Evolutionary conservation across 176 grass and related monocot species (phyloP).

Genomic region (Olyra latifolia): DNA sequence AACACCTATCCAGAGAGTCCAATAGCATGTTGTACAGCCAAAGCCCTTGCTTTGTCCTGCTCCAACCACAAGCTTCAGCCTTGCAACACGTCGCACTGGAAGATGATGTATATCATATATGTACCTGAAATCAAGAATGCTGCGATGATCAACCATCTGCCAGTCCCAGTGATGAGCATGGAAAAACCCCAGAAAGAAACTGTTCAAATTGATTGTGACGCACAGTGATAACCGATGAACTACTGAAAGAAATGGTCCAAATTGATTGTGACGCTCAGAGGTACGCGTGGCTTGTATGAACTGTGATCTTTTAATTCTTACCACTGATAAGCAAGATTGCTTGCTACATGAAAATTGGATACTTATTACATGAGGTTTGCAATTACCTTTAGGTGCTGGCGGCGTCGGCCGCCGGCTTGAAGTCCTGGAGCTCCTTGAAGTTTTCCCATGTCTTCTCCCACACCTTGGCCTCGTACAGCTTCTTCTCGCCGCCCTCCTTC

Average conservation of each 20-base stretch:
- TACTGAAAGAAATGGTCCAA: background rate
- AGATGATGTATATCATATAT: background rate
- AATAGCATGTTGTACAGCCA: background rate
- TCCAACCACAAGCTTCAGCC: background rate
- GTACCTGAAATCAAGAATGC: constrained; percentile 7
- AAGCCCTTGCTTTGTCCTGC: background rate
- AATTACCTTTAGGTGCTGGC: constrained; percentile 13
- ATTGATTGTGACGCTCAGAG: background rate
- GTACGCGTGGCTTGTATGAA: background rate
- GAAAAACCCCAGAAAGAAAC: background rate
- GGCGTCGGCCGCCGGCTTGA: constrained; percentile 29
- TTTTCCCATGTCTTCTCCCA: constrained; percentile 63
- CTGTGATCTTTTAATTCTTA: too few species aligned
- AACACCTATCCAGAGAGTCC: background rate
- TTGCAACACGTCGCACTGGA: background rate
- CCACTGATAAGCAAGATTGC: background rate
- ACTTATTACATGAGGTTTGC: too few species aligned
- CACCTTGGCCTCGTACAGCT: constrained; percentile 62
- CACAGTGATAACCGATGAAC: background rate
- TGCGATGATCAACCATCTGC: background rate
- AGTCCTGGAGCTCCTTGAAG: constrained; percentile 65
- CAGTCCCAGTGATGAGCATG: background rate
- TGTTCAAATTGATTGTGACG: background rate
- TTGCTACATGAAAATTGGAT: too few species aligned
- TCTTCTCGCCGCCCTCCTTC: constrained; percentile 50